Conservation (phyloP, 2,329 filamentous ascomycete species). For the Venturia asperata region DNA sequence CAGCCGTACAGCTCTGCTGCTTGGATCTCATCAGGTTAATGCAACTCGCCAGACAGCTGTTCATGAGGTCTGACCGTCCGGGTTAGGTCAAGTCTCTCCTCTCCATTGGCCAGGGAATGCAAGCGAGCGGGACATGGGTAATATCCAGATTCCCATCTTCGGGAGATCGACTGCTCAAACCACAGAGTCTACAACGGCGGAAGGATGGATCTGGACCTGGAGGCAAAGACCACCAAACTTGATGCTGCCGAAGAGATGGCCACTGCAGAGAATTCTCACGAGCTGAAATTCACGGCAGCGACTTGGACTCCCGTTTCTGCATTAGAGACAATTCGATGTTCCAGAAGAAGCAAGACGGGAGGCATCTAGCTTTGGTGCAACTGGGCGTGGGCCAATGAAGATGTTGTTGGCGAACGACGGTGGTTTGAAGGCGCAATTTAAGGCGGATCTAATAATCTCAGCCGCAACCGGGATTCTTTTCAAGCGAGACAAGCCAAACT, state of each 20-base stretch:
- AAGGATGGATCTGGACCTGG: background rate
- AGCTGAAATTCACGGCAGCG: too few relatives aligned
- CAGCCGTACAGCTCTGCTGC: background rate
- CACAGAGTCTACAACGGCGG: background rate
- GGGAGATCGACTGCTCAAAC: background rate
- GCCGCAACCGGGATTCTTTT: background rate
- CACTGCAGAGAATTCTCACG: too few relatives aligned
- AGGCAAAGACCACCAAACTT: too few relatives aligned
- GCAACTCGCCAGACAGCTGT: background rate
- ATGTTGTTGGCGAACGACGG: background rate
- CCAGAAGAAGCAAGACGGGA: background rate
- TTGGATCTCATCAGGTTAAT: background rate
- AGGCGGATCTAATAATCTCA: background rate
- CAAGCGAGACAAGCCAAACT: background rate
- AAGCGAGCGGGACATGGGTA: background rate
- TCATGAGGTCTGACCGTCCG: background rate
- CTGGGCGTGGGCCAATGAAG: background rate
- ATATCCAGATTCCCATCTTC: slow-evolving; percentile 1
- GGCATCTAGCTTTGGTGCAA: background rate
- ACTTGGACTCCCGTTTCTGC: background rate
- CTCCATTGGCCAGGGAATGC: background rate
- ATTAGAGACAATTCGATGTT: background rate
- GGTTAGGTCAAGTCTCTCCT: background rate
- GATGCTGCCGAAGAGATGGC: background rate
- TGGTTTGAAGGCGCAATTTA: background rate